Base-by-base conservation (phyloP, 176 grass and related monocot genomes). In the Zea luxurians region DNA sequence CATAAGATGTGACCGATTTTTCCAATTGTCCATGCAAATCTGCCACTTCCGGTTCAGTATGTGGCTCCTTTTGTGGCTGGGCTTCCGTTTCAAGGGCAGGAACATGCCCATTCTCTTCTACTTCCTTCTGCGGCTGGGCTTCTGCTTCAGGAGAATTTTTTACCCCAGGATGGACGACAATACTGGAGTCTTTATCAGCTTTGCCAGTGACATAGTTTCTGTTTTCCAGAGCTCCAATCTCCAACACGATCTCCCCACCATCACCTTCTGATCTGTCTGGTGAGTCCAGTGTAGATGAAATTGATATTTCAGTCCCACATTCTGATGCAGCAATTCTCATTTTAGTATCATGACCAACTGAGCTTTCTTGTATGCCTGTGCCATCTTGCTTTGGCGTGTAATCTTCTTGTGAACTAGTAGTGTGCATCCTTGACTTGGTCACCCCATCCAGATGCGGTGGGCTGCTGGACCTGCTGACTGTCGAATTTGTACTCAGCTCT, bases 231-330 rank as follows among this genome's bases (percentile, higher is more conserved):
- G 77, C 71, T 89, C 91, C 85, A 82, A 99, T 92, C 83, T 99
- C 96, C 42, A 99, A 83, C 46, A 99, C 86, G 80, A 99, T 99
- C 79, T 95, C 96, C 15, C 96, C 90, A 50, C 90, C 96, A 89
- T 99, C 96, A 77, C 81, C 89, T 77, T 99, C 96, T 68, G 96
- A 99, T 85, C 96, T 84, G 75, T 99, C 92, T 18, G 90, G 92
- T 55, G 96, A 99, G 78, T 99, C 96, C 15, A 99, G 92, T 37
- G 96, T 99, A 16, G 96, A 99, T 11, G 95, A 92, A 77, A 98
- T 94, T 71, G 95, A 98, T 66, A 98, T 94, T 80, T 98, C 95
- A 37, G 96, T 99, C 20, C 96, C 96, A 60, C 96, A 99, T 87
- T 95, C 96, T 83, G 96, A 99, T 66, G 85, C 83, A 76, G 96